phyloP scores from a whole-genome alignment of 495 filamentous ascomycete genomes.

The Xeromyces bisporus region DNA sequence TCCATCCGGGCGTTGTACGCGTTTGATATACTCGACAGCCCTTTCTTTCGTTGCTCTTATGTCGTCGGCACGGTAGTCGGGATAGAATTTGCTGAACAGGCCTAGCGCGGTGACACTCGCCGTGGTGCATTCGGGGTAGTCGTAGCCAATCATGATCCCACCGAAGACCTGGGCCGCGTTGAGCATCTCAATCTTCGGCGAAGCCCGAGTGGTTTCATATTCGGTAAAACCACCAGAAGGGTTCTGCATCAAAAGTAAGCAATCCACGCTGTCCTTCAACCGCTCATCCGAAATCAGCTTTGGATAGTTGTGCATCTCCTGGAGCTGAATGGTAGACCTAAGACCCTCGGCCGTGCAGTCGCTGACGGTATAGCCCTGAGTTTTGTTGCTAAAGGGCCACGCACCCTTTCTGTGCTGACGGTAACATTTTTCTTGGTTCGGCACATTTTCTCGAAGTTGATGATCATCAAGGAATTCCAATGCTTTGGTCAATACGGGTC shows the following conservation, averaged over 20 bases:
- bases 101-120: conserved; percentile 81
- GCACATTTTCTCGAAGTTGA: conserved; percentile 73
- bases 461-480: conserved; percentile 80
- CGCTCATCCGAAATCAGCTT: conserved; percentile 54
- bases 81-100: conserved; percentile 66
- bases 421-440: conserved; percentile 66
- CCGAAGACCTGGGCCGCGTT: conserved; percentile 97
- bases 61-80: conserved; percentile 58
- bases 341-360: conserved; percentile 87
- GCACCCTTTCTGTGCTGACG: conserved; percentile 84
- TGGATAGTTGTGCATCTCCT: conserved; percentile 62
- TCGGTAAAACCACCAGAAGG: conserved; percentile 72
- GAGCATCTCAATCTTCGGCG: conserved; percentile 59
- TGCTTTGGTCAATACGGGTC: conserved; percentile 67
- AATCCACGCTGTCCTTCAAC: conserved; percentile 75
- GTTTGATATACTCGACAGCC: conserved; percentile 68
- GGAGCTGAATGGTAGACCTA: conserved; percentile 72
- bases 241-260: conserved; percentile 85
- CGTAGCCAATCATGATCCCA: conserved; percentile 93
- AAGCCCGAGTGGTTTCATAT: conserved; percentile 71
- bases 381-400: conserved; percentile 86
- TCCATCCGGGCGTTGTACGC: conserved; percentile 61
- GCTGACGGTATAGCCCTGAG: conserved; percentile 87
- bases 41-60: conserved; percentile 52
- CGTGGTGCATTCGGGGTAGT: conserved; percentile 95